A percentile compares a stretch with the other conserved stretches of the same genome.
phyloP scores from a whole-genome alignment of 768 basidiomycete genomes.

The Russula foetens region DNA sequence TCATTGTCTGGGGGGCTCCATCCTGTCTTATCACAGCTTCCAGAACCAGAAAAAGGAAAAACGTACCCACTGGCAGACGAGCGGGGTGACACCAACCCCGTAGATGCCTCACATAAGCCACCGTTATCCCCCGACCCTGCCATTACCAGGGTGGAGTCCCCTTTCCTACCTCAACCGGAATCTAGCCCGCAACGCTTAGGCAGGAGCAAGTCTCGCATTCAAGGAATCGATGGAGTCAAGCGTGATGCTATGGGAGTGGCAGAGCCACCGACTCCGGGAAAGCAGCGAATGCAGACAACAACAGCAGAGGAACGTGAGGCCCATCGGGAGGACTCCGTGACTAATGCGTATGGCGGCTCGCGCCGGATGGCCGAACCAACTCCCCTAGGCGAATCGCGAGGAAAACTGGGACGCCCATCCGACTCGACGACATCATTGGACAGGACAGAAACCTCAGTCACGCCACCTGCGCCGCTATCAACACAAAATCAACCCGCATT shows the following conservation, averaged over 20 bases:
- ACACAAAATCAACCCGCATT: neutral
- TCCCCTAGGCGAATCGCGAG: neutral
- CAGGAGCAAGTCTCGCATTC: neutral
- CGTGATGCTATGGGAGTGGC: neutral
- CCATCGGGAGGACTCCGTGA: neutral
- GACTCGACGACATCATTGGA: neutral
- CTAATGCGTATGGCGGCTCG: neutral
- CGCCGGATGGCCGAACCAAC: neutral
- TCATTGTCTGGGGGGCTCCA: neutral
- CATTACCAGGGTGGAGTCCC: neutral
- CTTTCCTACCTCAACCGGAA: neutral
- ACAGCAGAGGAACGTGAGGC: neutral
- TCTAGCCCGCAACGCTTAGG: neutral
- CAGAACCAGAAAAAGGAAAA: neutral
- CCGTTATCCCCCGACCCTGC: neutral
- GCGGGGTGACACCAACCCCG: no score
- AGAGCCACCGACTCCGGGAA: neutral
- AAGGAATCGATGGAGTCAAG: neutral
- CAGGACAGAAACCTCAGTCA: neutral
- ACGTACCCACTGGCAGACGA: neutral
- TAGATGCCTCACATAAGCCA: neutral
- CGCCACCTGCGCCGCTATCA: neutral
- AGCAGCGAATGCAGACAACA: neutral
- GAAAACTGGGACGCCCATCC: neutral
- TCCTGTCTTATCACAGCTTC: neutral